Evolutionary conservation across 106 monocot genomes (phyloP).

Genomic region (Apostasia shenzhenica): DNA sequence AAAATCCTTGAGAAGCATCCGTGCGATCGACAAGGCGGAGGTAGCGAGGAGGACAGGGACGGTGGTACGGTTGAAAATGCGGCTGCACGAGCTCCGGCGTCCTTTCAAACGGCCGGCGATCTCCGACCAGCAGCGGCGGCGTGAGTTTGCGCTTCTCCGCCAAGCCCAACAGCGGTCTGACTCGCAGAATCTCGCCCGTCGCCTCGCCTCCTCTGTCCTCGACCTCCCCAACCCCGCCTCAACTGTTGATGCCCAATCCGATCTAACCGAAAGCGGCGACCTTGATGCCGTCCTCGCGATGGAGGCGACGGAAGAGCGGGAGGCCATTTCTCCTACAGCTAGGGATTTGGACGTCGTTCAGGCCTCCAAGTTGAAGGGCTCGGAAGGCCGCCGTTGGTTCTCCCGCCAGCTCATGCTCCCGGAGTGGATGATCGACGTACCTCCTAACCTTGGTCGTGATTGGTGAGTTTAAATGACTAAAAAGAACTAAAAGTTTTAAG

Average conservation of each 20-base stretch:
- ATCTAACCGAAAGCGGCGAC: background rate
- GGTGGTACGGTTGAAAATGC: slow-evolving; percentile 4
- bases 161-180: slow-evolving; percentile 75
- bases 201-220: slow-evolving; percentile 66
- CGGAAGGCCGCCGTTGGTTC: slow-evolving; percentile 78
- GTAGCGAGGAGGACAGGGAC: too few species aligned
- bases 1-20: too few species aligned
- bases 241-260: background rate
- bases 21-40: too few species aligned
- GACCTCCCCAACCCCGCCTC: slow-evolving; percentile 10
- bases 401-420: slow-evolving; percentile 87
- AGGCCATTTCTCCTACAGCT: background rate
- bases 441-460: slow-evolving; percentile 51
- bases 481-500: too few species aligned
- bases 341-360: slow-evolving; percentile 39
- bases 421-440: slow-evolving; percentile 96
- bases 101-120: slow-evolving; percentile 74
- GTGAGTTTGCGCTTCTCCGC: slow-evolving; percentile 65
- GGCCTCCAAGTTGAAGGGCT: slow-evolving; percentile 59
- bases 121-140: slow-evolving; percentile 90
- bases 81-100: slow-evolving; percentile 67
- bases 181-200: slow-evolving; percentile 77
- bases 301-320: slow-evolving; percentile 5
- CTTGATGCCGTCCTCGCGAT: background rate
- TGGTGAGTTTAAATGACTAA: slow-evolving; percentile 30